phyloP scores from a whole-genome alignment of 1,139 yeast genomes.

The Scheffersomyces lignicola region DNA sequence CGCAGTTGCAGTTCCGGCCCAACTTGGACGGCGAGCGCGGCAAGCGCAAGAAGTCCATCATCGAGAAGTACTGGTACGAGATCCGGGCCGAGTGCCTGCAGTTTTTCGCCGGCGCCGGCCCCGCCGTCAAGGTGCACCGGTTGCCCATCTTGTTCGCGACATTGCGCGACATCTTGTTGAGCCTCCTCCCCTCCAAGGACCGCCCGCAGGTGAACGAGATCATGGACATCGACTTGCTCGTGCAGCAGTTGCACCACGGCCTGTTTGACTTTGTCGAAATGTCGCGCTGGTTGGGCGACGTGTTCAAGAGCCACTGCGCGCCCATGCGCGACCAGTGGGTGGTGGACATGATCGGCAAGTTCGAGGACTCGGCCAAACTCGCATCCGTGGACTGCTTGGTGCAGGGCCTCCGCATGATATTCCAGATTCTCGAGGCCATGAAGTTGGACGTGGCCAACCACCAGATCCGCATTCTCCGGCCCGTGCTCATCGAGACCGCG shows the following conservation, averaged over 20 bases:
- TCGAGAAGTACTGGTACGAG: constrained; percentile 83
- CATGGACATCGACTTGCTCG: constrained; percentile 72
- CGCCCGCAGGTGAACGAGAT: constrained; percentile 68
- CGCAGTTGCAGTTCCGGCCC: constrained; percentile 89
- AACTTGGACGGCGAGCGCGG: constrained; percentile 92
- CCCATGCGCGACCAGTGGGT: constrained; percentile 96
- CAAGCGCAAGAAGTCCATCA: constrained; percentile 67
- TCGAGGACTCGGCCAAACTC: constrained; percentile 59
- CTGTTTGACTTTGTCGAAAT: constrained; percentile 68
- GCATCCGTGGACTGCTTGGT: constrained; percentile 59
- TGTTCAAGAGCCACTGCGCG: constrained; percentile 84
- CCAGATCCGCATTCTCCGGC: constrained; percentile 82
- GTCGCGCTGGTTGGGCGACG: constrained; percentile 68
- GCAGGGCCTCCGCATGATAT: constrained; percentile 75
- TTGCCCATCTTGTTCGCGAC: constrained; percentile 72
- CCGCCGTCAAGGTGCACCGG: constrained; percentile 40
- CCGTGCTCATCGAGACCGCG: constrained; percentile 83
- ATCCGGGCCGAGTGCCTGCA: constrained; percentile 62
- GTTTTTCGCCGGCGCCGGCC: constrained; percentile 24
- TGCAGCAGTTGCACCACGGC: constrained; percentile 73
- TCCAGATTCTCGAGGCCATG: constrained; percentile 92
- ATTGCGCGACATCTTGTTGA: constrained; percentile 70
- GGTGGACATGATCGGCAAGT: constrained; percentile 74
- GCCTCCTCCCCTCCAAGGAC: constrained; percentile 78
- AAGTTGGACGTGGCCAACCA: constrained; percentile 94